Percentiles rank a stretch among this genome's conserved stretches.
Evolutionary conservation across 805 yeast species (phyloP).

Genomic region (Grigorovia yakushimaensis): DNA sequence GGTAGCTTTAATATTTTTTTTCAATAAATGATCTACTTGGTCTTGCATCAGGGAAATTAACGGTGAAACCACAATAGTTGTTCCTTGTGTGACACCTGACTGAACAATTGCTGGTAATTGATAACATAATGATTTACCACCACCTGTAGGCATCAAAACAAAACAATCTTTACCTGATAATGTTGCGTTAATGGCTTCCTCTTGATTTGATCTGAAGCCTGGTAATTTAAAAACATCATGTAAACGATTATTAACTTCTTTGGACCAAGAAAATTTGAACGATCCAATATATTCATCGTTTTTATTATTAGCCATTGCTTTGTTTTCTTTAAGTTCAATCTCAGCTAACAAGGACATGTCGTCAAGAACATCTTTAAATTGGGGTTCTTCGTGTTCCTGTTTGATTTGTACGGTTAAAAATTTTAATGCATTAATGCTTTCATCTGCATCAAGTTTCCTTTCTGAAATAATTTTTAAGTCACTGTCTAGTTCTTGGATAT

Average conservation of each 20-base stretch:
- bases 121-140: constrained; percentile 94
- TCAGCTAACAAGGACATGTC: constrained; percentile 17
- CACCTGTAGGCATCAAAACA: constrained; percentile 98
- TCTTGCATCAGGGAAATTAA: constrained; percentile 95
- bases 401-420: constrained; percentile 11
- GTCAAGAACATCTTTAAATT: constrained; percentile 14
- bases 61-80: constrained; percentile 91
- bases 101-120: constrained; percentile 86
- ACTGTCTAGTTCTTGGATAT: constrained; percentile 25
- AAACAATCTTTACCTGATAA: constrained; percentile 75
- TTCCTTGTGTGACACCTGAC: constrained; percentile 69
- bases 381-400: background rate
- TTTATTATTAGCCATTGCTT: no score
- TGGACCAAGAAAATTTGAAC: constrained; percentile 48
- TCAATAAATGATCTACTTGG: constrained; percentile 75
- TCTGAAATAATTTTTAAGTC: constrained; percentile 27
- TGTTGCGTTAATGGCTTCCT: constrained; percentile 78
- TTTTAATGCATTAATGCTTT: background rate
- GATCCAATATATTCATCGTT: no score
- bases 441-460: constrained; percentile 17
- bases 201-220: constrained; percentile 72
- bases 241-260: constrained; percentile 54
- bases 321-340: background rate
- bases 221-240: constrained; percentile 51
- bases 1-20: constrained; percentile 66